Percentiles rank a stretch among this genome's conserved stretches.
phyloP scores from a whole-genome alignment of 1,284 basidiomycete genomes.

The Agaricales sp. region DNA sequence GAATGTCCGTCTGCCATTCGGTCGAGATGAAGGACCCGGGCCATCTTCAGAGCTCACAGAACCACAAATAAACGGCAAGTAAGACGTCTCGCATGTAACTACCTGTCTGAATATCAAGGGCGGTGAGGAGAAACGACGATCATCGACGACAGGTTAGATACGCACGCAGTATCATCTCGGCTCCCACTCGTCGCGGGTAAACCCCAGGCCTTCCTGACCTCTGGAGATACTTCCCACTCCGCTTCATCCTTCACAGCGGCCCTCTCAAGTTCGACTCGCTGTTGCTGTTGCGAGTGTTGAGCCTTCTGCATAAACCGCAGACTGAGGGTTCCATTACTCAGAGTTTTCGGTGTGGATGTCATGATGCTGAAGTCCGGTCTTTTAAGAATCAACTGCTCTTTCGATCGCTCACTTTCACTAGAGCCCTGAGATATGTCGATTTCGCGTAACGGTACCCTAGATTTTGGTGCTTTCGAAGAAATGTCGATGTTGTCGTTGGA shows the following conservation, averaged over 20 bases:
- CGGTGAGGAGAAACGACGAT: too few species aligned
- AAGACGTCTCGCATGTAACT: not conserved
- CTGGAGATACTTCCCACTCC: constrained; percentile 50
- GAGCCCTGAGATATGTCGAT: too few species aligned
- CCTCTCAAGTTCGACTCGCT: constrained; percentile 38
- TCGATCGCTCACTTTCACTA: too few species aligned
- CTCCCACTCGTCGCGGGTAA: not conserved
- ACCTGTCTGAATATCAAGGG: not conserved
- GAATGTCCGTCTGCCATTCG: constrained; percentile 1
- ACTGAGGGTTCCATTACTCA: constrained; percentile 59
- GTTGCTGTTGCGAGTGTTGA: constrained; percentile 40
- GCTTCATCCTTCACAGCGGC: constrained; percentile 57
- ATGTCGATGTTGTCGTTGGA: too few species aligned
- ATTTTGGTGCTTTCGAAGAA: too few species aligned
- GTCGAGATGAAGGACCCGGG: not conserved
- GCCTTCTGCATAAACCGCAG: constrained; percentile 75
- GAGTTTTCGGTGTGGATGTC: constrained; percentile 31
- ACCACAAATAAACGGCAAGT: not conserved
- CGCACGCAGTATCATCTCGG: too few species aligned
- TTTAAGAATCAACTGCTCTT: too few species aligned
- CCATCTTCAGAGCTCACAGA: not conserved
- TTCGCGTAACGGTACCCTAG: too few species aligned
- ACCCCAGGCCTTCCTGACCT: not conserved
- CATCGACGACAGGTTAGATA: too few species aligned
- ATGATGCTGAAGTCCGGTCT: too few species aligned